Percentiles rank a stretch among this genome's conserved stretches.
phyloP scores from a whole-genome alignment of 352 stramenopile species.

The Globisporangium perplexum region DNA sequence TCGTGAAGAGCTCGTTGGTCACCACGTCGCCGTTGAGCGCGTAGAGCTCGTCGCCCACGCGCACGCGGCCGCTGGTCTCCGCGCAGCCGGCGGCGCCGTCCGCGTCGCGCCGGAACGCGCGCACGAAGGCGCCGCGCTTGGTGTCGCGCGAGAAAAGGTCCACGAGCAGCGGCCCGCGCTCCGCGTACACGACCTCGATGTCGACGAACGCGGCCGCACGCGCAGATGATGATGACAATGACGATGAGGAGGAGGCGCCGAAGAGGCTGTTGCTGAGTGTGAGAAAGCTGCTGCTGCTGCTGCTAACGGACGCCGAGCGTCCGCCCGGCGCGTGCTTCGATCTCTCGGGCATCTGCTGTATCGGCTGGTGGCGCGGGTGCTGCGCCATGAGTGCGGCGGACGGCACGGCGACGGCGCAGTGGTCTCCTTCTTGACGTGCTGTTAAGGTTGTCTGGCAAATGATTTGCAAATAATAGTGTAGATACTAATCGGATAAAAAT shows the following conservation, averaged over 20 bases:
- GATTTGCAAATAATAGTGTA: too few species aligned
- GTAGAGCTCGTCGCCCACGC: slow-evolving; percentile 59
- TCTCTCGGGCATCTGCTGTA: neutral
- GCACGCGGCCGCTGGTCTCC: slow-evolving; percentile 50
- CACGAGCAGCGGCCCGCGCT: slow-evolving; percentile 48
- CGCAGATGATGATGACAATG: neutral
- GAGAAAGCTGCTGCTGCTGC: too few species aligned
- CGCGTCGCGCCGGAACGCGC: slow-evolving; percentile 57
- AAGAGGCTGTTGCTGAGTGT: slow-evolving; percentile 23
- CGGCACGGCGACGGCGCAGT: too few species aligned
- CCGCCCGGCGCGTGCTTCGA: neutral
- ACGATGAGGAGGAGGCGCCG: neutral
- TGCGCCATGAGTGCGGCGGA: too few species aligned
- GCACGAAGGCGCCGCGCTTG: slow-evolving; percentile 64
- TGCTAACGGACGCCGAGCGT: slow-evolving; percentile 5
- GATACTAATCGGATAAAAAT: too few species aligned
- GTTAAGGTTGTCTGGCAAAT: too few species aligned
- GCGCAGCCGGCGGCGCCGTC: slow-evolving; percentile 48
- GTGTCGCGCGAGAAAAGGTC: slow-evolving; percentile 72
- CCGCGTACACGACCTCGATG: slow-evolving; percentile 49
- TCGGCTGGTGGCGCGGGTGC: neutral
- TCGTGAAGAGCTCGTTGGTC: slow-evolving; percentile 46
- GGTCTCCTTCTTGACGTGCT: too few species aligned
- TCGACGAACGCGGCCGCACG: slow-evolving; percentile 22
- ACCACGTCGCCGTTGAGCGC: slow-evolving; percentile 58